These are phyloP conservation scores for Dentipellis sp. DNA, from an alignment of 768 basidiomycete species.

Conservation along the genomic window DNA sequence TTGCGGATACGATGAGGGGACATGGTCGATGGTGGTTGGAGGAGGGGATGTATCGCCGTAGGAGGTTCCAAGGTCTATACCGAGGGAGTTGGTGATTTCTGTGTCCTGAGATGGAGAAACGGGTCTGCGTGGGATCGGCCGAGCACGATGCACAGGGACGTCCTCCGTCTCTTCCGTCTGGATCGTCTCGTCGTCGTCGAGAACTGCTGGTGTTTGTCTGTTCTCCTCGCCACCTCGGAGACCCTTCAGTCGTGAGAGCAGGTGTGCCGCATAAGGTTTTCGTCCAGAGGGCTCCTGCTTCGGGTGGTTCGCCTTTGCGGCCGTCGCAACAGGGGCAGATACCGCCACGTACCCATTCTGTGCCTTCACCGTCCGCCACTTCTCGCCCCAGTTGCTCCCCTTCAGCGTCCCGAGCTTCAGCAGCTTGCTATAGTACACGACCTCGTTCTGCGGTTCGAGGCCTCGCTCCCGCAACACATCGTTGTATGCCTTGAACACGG, in stretches of 20 bases:
- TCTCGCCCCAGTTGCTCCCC: conserved; percentile 72
- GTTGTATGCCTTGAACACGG: conserved; percentile 81
- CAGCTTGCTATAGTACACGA: conserved; percentile 72
- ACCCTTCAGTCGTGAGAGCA: conserved; percentile 9
- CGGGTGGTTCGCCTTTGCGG: neutral
- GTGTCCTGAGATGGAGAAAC: conserved; percentile 7
- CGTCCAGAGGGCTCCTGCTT: neutral
- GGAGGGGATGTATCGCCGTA: conserved; percentile 3
- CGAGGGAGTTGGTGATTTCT: conserved; percentile 19
- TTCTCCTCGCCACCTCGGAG: conserved; percentile 3
- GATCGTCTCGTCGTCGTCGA: conserved; percentile 4
- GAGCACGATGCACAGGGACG: neutral
- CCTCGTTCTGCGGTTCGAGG: conserved; percentile 68
- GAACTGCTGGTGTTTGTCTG: conserved; percentile 4
- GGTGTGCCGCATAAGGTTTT: conserved; percentile 8
- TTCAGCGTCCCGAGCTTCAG: conserved; percentile 77
- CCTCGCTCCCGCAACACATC: conserved; percentile 66
- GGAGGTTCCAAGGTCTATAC: conserved; percentile 18
- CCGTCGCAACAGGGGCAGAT: conserved; percentile 2
- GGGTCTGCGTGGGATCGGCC: neutral
- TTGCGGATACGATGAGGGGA: conserved; percentile 2
- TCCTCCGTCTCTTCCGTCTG: conserved; percentile 6
- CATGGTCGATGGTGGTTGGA: neutral
- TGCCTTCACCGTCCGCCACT: conserved; percentile 66
- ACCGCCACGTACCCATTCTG: conserved; percentile 34